Evolutionary conservation across 164 flowering plant species (phyloP), one percentile per base, ranked within the genome.

Genomic region (Liriodendron chinense): DNA sequence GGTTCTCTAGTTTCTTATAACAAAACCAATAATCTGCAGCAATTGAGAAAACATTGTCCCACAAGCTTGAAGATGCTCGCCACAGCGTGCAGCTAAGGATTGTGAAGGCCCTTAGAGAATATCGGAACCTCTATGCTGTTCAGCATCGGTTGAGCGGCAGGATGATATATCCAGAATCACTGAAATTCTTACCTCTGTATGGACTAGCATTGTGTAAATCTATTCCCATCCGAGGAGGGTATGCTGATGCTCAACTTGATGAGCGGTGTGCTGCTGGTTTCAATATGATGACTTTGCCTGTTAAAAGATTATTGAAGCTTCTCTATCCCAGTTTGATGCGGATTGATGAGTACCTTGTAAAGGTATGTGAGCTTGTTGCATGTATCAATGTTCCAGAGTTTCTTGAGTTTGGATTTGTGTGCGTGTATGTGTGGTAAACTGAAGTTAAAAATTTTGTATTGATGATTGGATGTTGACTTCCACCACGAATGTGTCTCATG

Each of bases 221-320:
- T 76, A 82, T 82, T 56, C 80, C 98, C 66, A 90, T 96, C 23
- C 93, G 92, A 81, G 98, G 96, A 79, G 98, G 97, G 50, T 83
- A 86, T 86, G 90, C 93, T 73, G 98, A 96, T 87, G 93, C 79
- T 65, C 86, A 80, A 79, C 94, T 96, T 65, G 99, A 96, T 89
- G 98, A 96, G 70, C 96, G 97, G 25, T 90, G 96, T 87, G 96
- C 98, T 64, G 90, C 92, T 74, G 98, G 98, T 68, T 89, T 76
- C 77, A 89, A 95, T 69, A 85, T 94, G 89, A 94, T 94, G 98
- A 83, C 93, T 50, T 85, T 96, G 75, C 92, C 98, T 53, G 91
- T 93, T 61, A 87, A 83, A 80, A 88, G 81, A 65, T 68, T 96
- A 76, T 81, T 96, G 83, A 93, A 92, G 81, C 88, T 92, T 77